These are phyloP conservation scores for Lentinula edodes DNA, from an alignment of 768 basidiomycete species.

Conservation along the genomic window DNA sequence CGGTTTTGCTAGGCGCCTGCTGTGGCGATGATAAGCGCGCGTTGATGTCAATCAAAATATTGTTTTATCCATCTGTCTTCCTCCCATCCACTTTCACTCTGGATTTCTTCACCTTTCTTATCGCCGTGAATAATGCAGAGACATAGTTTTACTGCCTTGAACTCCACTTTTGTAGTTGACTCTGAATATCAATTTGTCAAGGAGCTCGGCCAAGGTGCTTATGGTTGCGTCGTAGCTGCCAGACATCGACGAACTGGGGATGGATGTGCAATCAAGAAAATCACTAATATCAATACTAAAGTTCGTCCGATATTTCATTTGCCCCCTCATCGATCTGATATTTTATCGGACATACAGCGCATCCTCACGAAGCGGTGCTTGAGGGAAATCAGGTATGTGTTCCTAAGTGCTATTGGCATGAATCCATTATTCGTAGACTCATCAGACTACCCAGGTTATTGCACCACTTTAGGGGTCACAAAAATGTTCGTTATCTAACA, in stretches of 20 bases:
- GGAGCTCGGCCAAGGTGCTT: constrained; percentile 94
- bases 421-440: background rate
- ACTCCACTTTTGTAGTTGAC: constrained; percentile 85
- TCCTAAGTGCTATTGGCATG: background rate
- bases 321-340: constrained; percentile 11
- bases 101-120: background rate
- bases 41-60: background rate
- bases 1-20: background rate
- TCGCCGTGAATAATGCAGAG: constrained; percentile 4
- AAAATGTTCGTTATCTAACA: constrained; percentile 63
- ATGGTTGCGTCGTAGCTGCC: constrained; percentile 88
- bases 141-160: constrained; percentile 44
- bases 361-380: constrained; percentile 96
- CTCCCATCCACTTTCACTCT: background rate
- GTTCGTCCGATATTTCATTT: constrained; percentile 26
- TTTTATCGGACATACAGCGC: constrained; percentile 38
- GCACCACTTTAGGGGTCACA: constrained; percentile 98
- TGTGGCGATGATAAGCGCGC: background rate
- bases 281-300: constrained; percentile 91
- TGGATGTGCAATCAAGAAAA: constrained; percentile 94
- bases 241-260: constrained; percentile 79
- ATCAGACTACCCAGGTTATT: constrained; percentile 51
- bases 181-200: constrained; percentile 91
- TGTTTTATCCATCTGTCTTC: background rate
- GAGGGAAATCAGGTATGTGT: constrained; percentile 81